Conservation (phyloP, 1,139 yeast species). For the Pichia sp. region DNA sequence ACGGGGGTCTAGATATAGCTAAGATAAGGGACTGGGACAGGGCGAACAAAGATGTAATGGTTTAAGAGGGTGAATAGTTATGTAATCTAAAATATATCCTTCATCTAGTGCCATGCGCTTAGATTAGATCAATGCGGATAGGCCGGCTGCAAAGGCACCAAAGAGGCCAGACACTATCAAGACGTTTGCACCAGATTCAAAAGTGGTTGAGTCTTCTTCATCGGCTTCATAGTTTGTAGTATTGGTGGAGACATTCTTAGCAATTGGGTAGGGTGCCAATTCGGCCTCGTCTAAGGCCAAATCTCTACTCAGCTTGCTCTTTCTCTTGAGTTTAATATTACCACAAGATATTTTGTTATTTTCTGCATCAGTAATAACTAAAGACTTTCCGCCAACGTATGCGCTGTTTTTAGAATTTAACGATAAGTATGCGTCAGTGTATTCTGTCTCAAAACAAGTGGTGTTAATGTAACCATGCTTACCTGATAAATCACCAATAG, state of each 20-base stretch:
- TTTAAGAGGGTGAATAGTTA: too few relatives aligned
- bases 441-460: slow-evolving; percentile 48
- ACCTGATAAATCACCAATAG: slow-evolving; percentile 57
- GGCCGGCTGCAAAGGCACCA: slow-evolving; percentile 12
- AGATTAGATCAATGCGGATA: slow-evolving; percentile 13
- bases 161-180: slow-evolving; percentile 8
- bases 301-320: slow-evolving; percentile 7
- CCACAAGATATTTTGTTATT: slow-evolving; percentile 50
- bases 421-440: slow-evolving; percentile 47
- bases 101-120: too few relatives aligned
- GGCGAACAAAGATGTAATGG: too few relatives aligned
- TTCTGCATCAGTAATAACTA: slow-evolving; percentile 45
- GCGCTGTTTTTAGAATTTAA: slow-evolving; percentile 42
- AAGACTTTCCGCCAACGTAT: slow-evolving; percentile 43
- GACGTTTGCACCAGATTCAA: slow-evolving; percentile 10
- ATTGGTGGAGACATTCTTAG: slow-evolving; percentile 2
- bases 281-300: neutral
- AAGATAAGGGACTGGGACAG: too few relatives aligned
- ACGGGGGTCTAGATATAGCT: too few relatives aligned
- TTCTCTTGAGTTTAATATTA: slow-evolving; percentile 21
- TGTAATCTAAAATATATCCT: too few relatives aligned
- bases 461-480: slow-evolving; percentile 54
- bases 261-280: neutral
- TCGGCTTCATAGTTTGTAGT: slow-evolving; percentile 1
- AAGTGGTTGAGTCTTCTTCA: slow-evolving; percentile 1